Base-by-base conservation (phyloP, 257 asterid species). In the Plectranthus barbatus region DNA sequence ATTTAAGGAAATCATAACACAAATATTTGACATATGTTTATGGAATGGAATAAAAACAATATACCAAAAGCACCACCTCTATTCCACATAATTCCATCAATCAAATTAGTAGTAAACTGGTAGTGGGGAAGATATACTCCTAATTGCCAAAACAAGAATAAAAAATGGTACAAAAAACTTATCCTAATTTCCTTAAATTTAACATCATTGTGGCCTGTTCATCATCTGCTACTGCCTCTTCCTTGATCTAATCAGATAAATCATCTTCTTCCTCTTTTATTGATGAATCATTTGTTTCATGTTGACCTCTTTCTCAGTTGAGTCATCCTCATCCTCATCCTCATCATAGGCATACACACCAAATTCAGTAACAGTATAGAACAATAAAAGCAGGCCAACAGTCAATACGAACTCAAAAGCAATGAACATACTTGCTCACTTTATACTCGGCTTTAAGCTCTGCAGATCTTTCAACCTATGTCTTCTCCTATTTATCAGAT, bases 361-460 rank as follows among this genome's bases (percentile, higher is more conserved):
- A 11, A 21, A 36, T 56, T 47, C 19, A 14, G 19, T n/a, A 9
- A 46, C 6, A 59, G 42, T 21, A 5, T 1, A 26, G 31, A 26
- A 1, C 31, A 58, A 64, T 7, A 15, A 7, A 49, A 9, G 21
- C 36, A 19, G 18, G 45, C 15, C 15, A 36, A 10, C 45, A 40
- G 10, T 6, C 7, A 9, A 39, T 23, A 23, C 14, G 9, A 6
- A 34, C 45, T 6, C 1, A 4, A 49, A 26, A 19, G 33, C 14
- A 14, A 51, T 14, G 41, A 7, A 62, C 78, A 10, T 53, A 80
- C 90, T 24, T 74, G 76, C 48, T 74, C 71, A 39, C 62, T 24
- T 52, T 74, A 69, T 76, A 85, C 49, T 82, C 94, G 12, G 93
- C 90, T 64, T 90, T 90, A 48, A 80, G 88, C 77, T 87, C 91